These are phyloP conservation scores for Trichoderma sp. DNA, from an alignment of 2,329 filamentous ascomycete species.

Conservation along the genomic window DNA sequence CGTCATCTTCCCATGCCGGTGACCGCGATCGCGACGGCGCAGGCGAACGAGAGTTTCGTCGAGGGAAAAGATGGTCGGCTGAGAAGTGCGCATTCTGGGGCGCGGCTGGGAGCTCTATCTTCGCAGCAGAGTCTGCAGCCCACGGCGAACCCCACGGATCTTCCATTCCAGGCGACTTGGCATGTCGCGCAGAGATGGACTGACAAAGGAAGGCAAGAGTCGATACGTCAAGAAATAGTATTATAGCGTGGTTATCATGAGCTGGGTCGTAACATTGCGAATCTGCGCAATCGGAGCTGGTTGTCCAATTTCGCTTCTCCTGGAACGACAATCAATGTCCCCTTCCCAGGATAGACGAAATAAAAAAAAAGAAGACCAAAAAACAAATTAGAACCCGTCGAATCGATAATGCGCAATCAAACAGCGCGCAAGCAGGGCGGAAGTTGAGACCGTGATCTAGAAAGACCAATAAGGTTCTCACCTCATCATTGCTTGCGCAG, in stretches of 20 bases:
- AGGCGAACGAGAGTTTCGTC: constrained; percentile 24
- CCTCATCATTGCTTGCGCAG: neutral
- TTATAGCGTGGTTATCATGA: neutral
- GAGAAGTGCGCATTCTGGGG: constrained; percentile 34
- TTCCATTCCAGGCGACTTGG: constrained; percentile 48
- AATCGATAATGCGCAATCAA: neutral
- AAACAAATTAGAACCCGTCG: neutral
- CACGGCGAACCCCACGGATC: constrained; percentile 63
- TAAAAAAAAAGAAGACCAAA: no score
- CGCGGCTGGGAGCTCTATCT: constrained; percentile 33
- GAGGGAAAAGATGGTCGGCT: constrained; percentile 25
- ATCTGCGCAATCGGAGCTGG: neutral
- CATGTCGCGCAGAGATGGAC: constrained; percentile 30
- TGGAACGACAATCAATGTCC: neutral
- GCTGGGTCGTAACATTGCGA: neutral
- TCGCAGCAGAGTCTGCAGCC: constrained; percentile 43
- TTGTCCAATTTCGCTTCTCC: constrained; percentile 9
- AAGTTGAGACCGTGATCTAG: neutral
- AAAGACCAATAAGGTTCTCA: neutral
- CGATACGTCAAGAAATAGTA: neutral
- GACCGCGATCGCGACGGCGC: constrained; percentile 21
- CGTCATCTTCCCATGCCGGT: constrained; percentile 34
- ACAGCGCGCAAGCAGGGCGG: neutral
- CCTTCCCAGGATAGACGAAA: neutral
- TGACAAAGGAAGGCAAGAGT: neutral